phyloP scores from a whole-genome alignment of 2,329 filamentous ascomycete species.

The Catunica adiposa region DNA sequence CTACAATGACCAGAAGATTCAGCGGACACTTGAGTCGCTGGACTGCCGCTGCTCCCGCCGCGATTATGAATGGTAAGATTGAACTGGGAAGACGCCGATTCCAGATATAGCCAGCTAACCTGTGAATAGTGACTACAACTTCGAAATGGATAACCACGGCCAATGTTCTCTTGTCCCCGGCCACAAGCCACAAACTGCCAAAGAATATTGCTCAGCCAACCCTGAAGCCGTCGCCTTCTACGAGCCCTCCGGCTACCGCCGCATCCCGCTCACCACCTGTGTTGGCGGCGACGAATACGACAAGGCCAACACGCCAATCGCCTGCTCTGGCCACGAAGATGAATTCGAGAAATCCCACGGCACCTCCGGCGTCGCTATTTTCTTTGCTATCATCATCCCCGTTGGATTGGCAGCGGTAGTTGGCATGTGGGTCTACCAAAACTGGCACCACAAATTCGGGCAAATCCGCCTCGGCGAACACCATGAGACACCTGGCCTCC shows the following conservation, averaged over 20 bases:
- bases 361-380: constrained; percentile 55
- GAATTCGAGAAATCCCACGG: constrained; percentile 61
- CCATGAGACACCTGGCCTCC: constrained; percentile 51
- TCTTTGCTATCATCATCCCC: constrained; percentile 70
- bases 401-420: constrained; percentile 51
- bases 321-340: constrained; percentile 66
- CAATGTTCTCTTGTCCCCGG: constrained; percentile 65
- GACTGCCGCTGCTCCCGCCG: constrained; percentile 72
- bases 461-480: constrained; percentile 75
- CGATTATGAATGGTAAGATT: constrained; percentile 79
- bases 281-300: constrained; percentile 59
- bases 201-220: constrained; percentile 39
- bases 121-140: constrained; percentile 69
- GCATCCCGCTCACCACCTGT: constrained; percentile 81
- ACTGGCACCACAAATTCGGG: constrained; percentile 82
- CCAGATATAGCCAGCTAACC: not conserved
- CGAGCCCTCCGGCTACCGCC: constrained; percentile 73
- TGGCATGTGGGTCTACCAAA: constrained; percentile 72
- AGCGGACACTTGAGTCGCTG: constrained; percentile 52
- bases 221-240: constrained; percentile 62
- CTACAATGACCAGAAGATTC: constrained; percentile 61
- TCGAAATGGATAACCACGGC: constrained; percentile 58
- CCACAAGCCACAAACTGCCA: constrained; percentile 39
- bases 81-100: not conserved
- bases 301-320: constrained; percentile 38